Evolutionary conservation across 2,329 filamentous ascomycete genomes (phyloP).

Genomic region (Talaromyces sp.): DNA sequence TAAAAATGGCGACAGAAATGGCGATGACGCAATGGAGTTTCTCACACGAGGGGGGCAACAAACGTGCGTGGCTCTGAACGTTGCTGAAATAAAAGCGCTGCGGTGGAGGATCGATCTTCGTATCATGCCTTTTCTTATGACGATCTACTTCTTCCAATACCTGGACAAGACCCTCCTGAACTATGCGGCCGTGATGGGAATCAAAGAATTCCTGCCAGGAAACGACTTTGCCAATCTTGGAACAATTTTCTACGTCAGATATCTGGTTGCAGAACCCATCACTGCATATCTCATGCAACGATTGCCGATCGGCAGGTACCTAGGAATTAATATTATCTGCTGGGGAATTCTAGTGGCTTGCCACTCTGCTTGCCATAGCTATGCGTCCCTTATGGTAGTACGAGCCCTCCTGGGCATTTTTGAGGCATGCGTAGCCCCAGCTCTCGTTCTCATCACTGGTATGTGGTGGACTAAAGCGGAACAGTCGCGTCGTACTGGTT

Average conservation of each 20-base stretch:
- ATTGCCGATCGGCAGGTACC: slow-evolving; percentile 17
- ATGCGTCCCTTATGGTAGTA: slow-evolving; percentile 20
- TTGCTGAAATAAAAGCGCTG: not conserved
- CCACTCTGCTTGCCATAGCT: slow-evolving; percentile 22
- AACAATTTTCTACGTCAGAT: not conserved
- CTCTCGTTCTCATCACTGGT: slow-evolving; percentile 47
- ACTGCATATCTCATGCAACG: slow-evolving; percentile 17
- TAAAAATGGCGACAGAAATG: too few relatives aligned
- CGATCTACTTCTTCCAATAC: slow-evolving; percentile 6
- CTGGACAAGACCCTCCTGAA: slow-evolving; percentile 19
- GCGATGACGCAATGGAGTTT: too few relatives aligned
- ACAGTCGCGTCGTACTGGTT: slow-evolving; percentile 12
- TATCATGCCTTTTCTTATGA: slow-evolving; percentile 4
- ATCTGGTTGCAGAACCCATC: slow-evolving; percentile 12
- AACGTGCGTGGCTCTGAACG: too few relatives aligned
- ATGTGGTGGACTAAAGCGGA: slow-evolving; percentile 44
- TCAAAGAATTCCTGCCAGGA: slow-evolving; percentile 1
- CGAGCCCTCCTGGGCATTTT: slow-evolving; percentile 28
- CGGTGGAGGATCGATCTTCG: slow-evolving; percentile 2
- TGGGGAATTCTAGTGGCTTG: slow-evolving; percentile 24
- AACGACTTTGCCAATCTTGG: not conserved
- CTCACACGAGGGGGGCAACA: too few relatives aligned
- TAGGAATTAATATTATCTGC: slow-evolving; percentile 22
- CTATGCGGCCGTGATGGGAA: not conserved
- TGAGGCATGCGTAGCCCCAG: slow-evolving; percentile 18